Evolutionary conservation across 1,139 yeast species (phyloP).

Genomic region (Diutina siamensis): DNA sequence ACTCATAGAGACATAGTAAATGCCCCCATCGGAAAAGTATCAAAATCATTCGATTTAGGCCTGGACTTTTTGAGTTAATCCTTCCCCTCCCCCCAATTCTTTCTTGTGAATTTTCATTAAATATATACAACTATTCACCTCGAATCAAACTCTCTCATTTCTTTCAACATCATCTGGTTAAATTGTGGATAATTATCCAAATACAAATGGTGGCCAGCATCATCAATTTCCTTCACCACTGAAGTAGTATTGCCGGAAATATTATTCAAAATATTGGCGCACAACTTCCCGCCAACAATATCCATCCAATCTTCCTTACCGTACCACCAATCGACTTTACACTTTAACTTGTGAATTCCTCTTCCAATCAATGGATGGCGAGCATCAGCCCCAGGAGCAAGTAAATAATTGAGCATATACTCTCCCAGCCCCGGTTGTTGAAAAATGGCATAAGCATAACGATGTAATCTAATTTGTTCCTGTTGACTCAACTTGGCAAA

Average conservation of each 20-base stretch:
- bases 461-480: slow-evolving; percentile 39
- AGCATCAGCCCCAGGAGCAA: slow-evolving; percentile 71
- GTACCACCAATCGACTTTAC: slow-evolving; percentile 56
- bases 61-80: no score
- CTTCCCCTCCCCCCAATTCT: no score
- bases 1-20: no score
- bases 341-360: slow-evolving; percentile 34
- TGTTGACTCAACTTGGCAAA: slow-evolving; percentile 37
- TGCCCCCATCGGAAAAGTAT: no score
- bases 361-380: slow-evolving; percentile 45
- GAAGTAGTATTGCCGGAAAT: slow-evolving; percentile 23
- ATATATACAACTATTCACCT: no score
- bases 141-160: background rate
- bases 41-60: no score
- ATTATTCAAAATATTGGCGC: slow-evolving; percentile 25
- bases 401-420: slow-evolving; percentile 54
- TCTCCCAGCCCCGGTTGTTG: slow-evolving; percentile 68
- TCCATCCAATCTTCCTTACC: slow-evolving; percentile 80
- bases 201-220: slow-evolving; percentile 64
- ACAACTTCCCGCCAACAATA: slow-evolving; percentile 37
- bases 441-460: slow-evolving; percentile 60
- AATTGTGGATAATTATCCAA: slow-evolving; percentile 46
- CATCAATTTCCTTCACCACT: slow-evolving; percentile 27
- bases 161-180: slow-evolving; percentile 31
- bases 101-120: no score